Percentiles rank a stretch among this genome's conserved stretches.
These are phyloP conservation scores for Alternaria longipes DNA, from an alignment of 2,329 filamentous ascomycete genomes.

Conservation along the genomic window DNA sequence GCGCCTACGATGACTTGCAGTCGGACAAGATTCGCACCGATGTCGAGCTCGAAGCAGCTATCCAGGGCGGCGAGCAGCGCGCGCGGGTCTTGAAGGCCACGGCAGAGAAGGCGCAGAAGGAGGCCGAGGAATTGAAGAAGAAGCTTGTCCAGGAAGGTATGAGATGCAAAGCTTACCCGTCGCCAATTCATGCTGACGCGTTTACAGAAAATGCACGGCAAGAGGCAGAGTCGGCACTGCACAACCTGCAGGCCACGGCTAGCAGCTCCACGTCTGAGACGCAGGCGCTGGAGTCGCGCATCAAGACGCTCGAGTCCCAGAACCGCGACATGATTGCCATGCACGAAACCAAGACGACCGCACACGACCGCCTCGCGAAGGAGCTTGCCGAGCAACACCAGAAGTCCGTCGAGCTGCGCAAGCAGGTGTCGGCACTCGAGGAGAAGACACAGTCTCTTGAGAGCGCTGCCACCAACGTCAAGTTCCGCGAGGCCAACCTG, in stretches of 20 bases:
- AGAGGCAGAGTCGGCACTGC: constrained; percentile 81
- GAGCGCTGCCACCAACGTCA: constrained; percentile 79
- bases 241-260: constrained; percentile 77
- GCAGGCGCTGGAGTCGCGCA: constrained; percentile 80
- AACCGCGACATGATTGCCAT: constrained; percentile 90
- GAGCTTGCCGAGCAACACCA: constrained; percentile 90
- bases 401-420: constrained; percentile 83
- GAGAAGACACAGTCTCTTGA: constrained; percentile 85
- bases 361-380: constrained; percentile 84
- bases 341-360: constrained; percentile 86
- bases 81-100: constrained; percentile 82
- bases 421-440: constrained; percentile 82
- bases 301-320: constrained; percentile 86
- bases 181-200: constrained; percentile 20
- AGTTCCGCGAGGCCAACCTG: constrained; percentile 88
- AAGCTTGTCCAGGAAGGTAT: constrained; percentile 85
- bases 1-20: constrained; percentile 81
- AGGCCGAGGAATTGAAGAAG: constrained; percentile 81
- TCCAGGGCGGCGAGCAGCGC: constrained; percentile 83
- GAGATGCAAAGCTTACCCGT: constrained; percentile 28
- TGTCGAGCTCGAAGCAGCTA: constrained; percentile 91
- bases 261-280: constrained; percentile 77
- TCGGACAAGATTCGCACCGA: constrained; percentile 89
- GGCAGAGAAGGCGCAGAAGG: constrained; percentile 82
- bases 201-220: constrained; percentile 76